Percentiles rank a stretch among this genome's conserved stretches.
phyloP scores from a whole-genome alignment of 2,329 filamentous ascomycete species.

The Cercospora sp. region DNA sequence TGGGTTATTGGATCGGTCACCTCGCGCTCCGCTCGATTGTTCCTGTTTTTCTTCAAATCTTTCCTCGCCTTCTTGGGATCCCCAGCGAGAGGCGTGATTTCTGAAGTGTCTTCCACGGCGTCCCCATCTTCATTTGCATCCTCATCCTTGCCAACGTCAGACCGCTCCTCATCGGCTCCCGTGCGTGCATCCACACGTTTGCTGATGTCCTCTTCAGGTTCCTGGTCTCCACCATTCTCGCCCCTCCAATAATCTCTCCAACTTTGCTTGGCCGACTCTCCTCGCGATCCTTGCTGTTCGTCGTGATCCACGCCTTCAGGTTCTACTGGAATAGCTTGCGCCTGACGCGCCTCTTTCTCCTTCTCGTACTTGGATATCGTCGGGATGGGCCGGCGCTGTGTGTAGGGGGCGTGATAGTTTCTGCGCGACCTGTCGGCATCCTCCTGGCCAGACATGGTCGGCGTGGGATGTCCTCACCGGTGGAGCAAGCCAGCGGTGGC shows the following conservation, averaged over 20 bases:
- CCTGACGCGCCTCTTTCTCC: constrained; percentile 46
- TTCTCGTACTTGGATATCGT: constrained; percentile 50
- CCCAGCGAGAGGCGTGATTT: constrained; percentile 39
- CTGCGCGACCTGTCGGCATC: constrained; percentile 45
- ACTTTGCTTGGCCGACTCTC: constrained; percentile 39
- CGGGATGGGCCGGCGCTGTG: constrained; percentile 47
- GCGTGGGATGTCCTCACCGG: constrained; percentile 8
- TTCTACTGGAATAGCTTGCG: constrained; percentile 34
- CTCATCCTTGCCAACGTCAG: constrained; percentile 14
- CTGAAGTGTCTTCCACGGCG: constrained; percentile 46
- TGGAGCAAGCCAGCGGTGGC: neutral
- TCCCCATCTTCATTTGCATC: constrained; percentile 25
- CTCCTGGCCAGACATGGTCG: constrained; percentile 38
- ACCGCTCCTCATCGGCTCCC: constrained; percentile 13
- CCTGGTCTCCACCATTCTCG: constrained; percentile 21
- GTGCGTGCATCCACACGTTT: constrained; percentile 15
- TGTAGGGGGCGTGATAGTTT: constrained; percentile 47
- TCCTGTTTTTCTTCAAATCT: constrained; percentile 50
- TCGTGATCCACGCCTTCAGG: constrained; percentile 33
- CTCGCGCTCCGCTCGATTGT: constrained; percentile 54
- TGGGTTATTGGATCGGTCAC: constrained; percentile 74
- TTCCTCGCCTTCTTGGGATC: constrained; percentile 52
- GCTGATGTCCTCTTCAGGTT: constrained; percentile 15
- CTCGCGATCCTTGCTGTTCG: constrained; percentile 32
- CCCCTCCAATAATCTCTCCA: constrained; percentile 31